Base-by-base conservation (phyloP, 495 filamentous ascomycete species). In the Wilcoxina mikolae region DNA sequence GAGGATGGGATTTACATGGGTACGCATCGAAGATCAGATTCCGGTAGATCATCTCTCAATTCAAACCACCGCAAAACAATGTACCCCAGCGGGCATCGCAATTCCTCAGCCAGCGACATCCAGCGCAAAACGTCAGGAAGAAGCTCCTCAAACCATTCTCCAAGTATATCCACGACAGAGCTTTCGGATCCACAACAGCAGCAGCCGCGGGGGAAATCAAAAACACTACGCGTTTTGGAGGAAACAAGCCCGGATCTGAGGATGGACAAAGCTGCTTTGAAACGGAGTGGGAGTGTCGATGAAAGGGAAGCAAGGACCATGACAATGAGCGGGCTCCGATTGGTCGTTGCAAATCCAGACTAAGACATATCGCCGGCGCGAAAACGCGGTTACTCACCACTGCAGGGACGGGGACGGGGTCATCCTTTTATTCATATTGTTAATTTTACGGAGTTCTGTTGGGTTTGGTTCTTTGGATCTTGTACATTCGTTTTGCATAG, bases 341-440 rank as follows among this genome's bases (percentile, higher is more conserved):
- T 98, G 53, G 95, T 86, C 60, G 89, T 98, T 62, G 93, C 93
- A 18, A 98, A 98, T 68, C 91, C 91, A 22, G 91, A 98, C 67
- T 54, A 45, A 39, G n/a, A n/a, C n/a, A n/a, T n/a, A n/a, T n/a
- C n/a, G n/a, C n/a, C n/a, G n/a, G n/a, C n/a, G n/a, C n/a, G n/a
- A n/a, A n/a, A n/a, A n/a, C n/a, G n/a, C n/a, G n/a, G n/a, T n/a
- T n/a, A n/a, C n/a, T n/a, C n/a, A n/a, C n/a, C n/a, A n/a, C n/a
- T n/a, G n/a, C n/a, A n/a, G n/a, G n/a, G n/a, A n/a, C n/a, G 31
- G 31, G 15, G 31, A 15, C 31, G 31, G 31, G 31, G 15, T 7
- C 15, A 35, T 35, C 31, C 15, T 15, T 7, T 35, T 35, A 15
- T 35, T 35, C 15, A 7, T 43, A 20, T 20, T 20, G 20, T 43